phyloP scores from a whole-genome alignment of 768 basidiomycete genomes.

The Rhodocollybia butyracea region DNA sequence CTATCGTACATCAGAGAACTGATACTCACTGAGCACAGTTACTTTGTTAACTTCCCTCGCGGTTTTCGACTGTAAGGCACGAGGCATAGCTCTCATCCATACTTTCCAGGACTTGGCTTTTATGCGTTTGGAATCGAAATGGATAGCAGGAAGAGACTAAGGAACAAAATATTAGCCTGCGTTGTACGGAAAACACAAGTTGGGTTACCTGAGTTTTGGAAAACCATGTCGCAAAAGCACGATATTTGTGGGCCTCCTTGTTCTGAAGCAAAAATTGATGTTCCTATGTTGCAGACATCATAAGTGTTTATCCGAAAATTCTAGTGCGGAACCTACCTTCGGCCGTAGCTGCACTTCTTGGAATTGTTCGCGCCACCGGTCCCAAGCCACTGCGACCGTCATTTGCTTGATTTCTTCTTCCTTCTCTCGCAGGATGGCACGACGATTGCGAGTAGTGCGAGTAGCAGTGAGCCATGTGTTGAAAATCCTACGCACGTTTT shows the following conservation, averaged over 20 bases:
- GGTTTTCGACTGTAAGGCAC: conserved; percentile 57
- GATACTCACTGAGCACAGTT: conserved; percentile 53
- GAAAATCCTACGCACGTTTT: conserved; percentile 65
- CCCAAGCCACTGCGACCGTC: conserved; percentile 59
- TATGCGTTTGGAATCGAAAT: conserved; percentile 60
- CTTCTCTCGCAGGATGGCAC: conserved; percentile 53
- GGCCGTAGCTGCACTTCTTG: conserved; percentile 62
- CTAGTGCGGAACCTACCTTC: conserved; percentile 36
- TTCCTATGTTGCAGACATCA: conserved; percentile 37
- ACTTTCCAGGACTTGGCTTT: conserved; percentile 60
- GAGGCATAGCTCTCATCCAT: conserved; percentile 72
- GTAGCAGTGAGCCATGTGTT: conserved; percentile 64
- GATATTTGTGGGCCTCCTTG: conserved; percentile 58
- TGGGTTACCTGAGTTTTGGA: conserved; percentile 63
- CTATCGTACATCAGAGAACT: background rate
- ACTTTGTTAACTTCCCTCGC: conserved; percentile 62
- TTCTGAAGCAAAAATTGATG: conserved; percentile 54
- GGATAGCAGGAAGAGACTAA: conserved; percentile 77
- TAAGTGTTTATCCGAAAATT: conserved; percentile 3
- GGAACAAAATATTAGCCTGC: background rate
- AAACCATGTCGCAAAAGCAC: conserved; percentile 73
- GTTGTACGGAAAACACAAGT: background rate
- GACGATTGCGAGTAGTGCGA: conserved; percentile 58
- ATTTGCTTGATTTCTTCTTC: conserved; percentile 60
- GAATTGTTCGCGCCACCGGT: conserved; percentile 76